phyloP scores from a whole-genome alignment of 805 yeast species.

The Metschnikowia gelsemii region DNA sequence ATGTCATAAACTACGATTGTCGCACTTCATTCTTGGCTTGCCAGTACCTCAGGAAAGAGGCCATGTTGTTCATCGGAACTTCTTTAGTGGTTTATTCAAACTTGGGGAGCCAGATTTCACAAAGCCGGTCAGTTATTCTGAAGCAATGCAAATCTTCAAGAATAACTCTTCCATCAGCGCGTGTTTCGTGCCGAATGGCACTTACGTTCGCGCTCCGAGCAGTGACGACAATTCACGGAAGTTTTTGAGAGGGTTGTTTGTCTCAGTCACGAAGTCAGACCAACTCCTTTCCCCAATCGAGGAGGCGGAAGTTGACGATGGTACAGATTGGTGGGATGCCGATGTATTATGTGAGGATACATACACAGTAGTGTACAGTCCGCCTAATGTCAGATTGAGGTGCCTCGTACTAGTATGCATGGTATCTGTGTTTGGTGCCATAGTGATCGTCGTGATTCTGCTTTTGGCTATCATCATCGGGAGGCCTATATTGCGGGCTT shows the following conservation, averaged over 20 bases:
- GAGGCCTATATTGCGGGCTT: slow-evolving; percentile 13
- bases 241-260: slow-evolving; percentile 65
- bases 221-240: slow-evolving; percentile 71
- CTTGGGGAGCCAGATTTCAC: slow-evolving; percentile 52
- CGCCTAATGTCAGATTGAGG: slow-evolving; percentile 69
- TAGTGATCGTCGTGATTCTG: slow-evolving; percentile 26
- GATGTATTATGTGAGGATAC: slow-evolving; percentile 36
- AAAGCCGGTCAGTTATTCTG: slow-evolving; percentile 51
- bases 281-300: slow-evolving; percentile 41
- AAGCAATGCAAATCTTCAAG: slow-evolving; percentile 45
- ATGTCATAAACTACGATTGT: slow-evolving; percentile 60
- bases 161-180: slow-evolving; percentile 45
- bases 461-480: slow-evolving; percentile 32
- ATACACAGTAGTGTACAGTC: slow-evolving; percentile 81
- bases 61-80: slow-evolving; percentile 53
- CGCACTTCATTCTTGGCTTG: slow-evolving; percentile 73
- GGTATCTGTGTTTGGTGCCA: slow-evolving; percentile 48
- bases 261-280: slow-evolving; percentile 80
- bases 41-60: slow-evolving; percentile 73
- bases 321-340: slow-evolving; percentile 41
- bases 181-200: slow-evolving; percentile 78
- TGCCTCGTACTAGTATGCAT: slow-evolving; percentile 47
- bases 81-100: slow-evolving; percentile 43
- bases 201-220: slow-evolving; percentile 81
- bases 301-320: slow-evolving; percentile 21